Evolutionary conservation across 2,329 filamentous ascomycete genomes (phyloP), one percentile per base, ranked within the genome.

Genomic region (Cryphonectria radicalis): DNA sequence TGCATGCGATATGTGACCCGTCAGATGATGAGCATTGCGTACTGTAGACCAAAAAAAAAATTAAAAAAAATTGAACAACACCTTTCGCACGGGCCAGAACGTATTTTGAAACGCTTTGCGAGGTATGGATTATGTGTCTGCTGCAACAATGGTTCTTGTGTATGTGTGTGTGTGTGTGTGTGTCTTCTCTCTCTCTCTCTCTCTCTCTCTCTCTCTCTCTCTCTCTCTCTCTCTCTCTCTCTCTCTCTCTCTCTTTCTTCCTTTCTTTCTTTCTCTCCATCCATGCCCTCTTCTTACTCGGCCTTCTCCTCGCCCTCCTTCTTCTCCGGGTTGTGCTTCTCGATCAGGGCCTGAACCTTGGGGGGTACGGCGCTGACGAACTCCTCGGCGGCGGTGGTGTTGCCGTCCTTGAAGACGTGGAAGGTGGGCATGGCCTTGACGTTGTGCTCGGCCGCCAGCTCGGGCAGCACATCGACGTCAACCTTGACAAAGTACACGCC

Each of bases 391-490:
- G 93, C 92, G 81, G 93, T 81, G 85, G 93, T 92, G 81, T 93
- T 81, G 75, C 92, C 94, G 76, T 91, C 82, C 87, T 94, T 93
- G 89, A 94, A 97, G 78, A 97, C 81, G 70, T 92, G 78, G 85
- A 98, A 97, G 40, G 94, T 97, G 70, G 95, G 95, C 94, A 98
- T 97, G 80, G 95, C 94, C 77, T 93, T 90, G 81, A 98, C 89
- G 74, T 89, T 89, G 74, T 96, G 90, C 79, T 96, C 90, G 77
- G 91, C 87, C 43, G 93, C 90, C 66, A 97, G 87, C 0, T 93
- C 90, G 75, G 90, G 85, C 57, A 95, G 84, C 75, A 94, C 86
- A 81, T 98, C 95, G 77, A 98, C 94, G 81, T 98, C 94, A 79
- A 98, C 86, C 88, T 97, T 96, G 88, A 90, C 90, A 84, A 97